Evolutionary conservation across 805 yeast genomes (phyloP), one percentile per base, ranked within the genome.

Genomic region (Metschnikowia cerradonensis): DNA sequence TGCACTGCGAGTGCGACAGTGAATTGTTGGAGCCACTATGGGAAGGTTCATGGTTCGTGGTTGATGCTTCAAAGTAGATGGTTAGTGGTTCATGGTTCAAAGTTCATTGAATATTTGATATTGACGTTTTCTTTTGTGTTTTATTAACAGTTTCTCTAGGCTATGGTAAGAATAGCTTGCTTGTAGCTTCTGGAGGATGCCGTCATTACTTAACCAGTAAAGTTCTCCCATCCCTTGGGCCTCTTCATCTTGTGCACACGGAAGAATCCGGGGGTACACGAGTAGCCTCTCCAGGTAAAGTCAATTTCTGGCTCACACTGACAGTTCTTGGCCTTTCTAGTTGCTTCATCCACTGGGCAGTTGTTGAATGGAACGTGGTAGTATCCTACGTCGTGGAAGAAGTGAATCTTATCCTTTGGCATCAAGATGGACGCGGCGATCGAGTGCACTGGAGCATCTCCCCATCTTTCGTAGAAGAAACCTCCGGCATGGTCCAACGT

Each of bases 371-470:
- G 96, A 53, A 77, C 83, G 65, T 89, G 96, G 73, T 65, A 86
- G 68, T 89, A 89, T 46, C 96, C 96, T 55, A 89, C 79, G 62
- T 88, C 96, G 52, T 81, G 86, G 64, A 90, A 90, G 77, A 86
- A 64, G 63, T 90, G 95, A 45, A 90, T 70, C 62, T 83, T 73
- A 51, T 80, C 82, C 65, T 79, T 81, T 49, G 86, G 82, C 66
- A 88, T 65, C 71, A 90, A 87, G 56, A 90, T 70, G 3, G 92
- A 73, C 22, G 88, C 96, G 31, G 94, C 96, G 61, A 88, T 83
- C 5, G 95, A 86, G 68, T 88, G 96, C 44, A 88, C 84, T 32
- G 96, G 96, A 32, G 95, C 85, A 68, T 89, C 96, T 19, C 96
- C 96, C 96, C 96, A 89, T 57, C 96, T 76, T 70, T 89, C 94